These are phyloP conservation scores for Schrenkiella parvula DNA, from an alignment of 345 rosid genomes.

Conservation along the genomic window DNA sequence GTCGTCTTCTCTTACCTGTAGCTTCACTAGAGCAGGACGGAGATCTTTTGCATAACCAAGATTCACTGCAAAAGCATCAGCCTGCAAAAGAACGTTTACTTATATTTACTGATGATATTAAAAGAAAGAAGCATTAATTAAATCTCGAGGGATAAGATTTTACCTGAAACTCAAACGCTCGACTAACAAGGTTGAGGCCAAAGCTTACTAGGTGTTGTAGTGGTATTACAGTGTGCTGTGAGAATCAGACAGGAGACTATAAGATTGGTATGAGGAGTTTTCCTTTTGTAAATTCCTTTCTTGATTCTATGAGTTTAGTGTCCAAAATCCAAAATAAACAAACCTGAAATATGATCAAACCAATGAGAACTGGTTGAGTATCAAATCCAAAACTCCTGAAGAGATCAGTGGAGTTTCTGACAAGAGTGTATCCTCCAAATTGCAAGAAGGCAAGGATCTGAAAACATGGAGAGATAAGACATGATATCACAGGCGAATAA, in stretches of 20 bases:
- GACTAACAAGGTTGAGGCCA: constrained; percentile 90
- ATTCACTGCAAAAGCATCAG: constrained; percentile 95
- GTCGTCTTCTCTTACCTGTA: constrained; percentile 59
- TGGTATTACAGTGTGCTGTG: constrained; percentile 93
- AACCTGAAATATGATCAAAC: constrained; percentile 98
- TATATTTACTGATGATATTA: neutral
- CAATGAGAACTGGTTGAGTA: constrained; percentile 86
- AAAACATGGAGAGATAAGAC: neutral
- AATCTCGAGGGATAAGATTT: neutral
- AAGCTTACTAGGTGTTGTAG: constrained; percentile 84
- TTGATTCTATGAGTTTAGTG: neutral
- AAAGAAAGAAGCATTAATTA: neutral
- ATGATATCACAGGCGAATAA: neutral
- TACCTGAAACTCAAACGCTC: constrained; percentile 99
- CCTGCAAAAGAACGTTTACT: constrained; percentile 41
- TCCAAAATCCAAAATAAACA: neutral
- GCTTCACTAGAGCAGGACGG: constrained; percentile 89
- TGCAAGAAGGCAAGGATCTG: constrained; percentile 91
- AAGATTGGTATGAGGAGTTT: neutral
- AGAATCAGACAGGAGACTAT: constrained; percentile 10
- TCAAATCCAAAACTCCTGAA: constrained; percentile 96
- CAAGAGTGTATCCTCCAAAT: constrained; percentile 97
- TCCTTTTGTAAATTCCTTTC: neutral
- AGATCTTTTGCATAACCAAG: constrained; percentile 80
- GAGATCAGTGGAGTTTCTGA: constrained; percentile 92